Evolutionary conservation across 768 basidiomycete species (phyloP), one percentile per base, ranked within the genome.

Genomic region (Rhodotorula sphaerocarpa): DNA sequence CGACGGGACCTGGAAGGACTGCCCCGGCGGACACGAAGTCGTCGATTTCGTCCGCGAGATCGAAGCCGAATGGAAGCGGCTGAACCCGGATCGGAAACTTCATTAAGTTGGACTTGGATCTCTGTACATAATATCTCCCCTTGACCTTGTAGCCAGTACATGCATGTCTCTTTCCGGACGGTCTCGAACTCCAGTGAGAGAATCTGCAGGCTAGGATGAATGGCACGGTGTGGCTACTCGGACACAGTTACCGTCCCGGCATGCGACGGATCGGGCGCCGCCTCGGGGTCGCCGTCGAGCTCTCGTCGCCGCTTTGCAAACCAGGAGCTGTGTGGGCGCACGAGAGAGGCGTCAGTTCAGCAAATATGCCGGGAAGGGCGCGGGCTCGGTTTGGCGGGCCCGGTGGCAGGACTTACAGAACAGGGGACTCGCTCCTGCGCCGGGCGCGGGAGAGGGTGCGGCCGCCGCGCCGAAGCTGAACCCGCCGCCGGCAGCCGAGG

Each of bases 1-100:
- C 71, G 82, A 72, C 48, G 72, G 79, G 12, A 80, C 76, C 52
- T 90, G 89, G 88, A 83, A 86, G 72, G 76, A 84, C 50, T 92
- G 87, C 73, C 63, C 90, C 86, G 82, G 81, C 58, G 90, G 90
- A 18, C 89, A 92, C 73, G 75, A 79, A 46, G 78, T 81, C 30
- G 73, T 78, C 20, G 88, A 92, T 73, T 90, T 93, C 75, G 82
- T 87, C 39, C 74, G 78, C 58, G 84, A 85, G 74, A 88, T 93
- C 69, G 82, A 86, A 57, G 78, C 82, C 20, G 88, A 85, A 72
- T 89, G 86, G 71, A 76, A 82, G 63, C 77, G 76, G 66, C 76
- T 90, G 61, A 90, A 89, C 73, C 69, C 23, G 18, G 54, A 30
- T 9, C 10, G 4, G n/a, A 30, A 33, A 20, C 36, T 10, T n/a